Percentiles rank a stretch among this genome's conserved stretches.
Evolutionary conservation across 805 yeast species (phyloP).

Genomic region (Limtongozyma cylindracea): DNA sequence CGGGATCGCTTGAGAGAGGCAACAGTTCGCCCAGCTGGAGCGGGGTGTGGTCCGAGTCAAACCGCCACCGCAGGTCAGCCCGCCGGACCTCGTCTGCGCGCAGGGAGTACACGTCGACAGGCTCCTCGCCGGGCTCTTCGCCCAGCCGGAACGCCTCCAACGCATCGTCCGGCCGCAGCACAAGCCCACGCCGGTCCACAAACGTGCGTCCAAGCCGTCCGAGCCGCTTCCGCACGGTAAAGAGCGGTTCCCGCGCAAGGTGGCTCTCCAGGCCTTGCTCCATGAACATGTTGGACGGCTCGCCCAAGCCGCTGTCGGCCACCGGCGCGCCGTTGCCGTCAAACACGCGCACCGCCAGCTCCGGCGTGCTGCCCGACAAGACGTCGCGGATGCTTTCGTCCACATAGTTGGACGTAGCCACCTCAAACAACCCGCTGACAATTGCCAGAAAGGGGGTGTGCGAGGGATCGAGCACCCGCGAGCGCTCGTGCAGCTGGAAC

Average conservation of each 20-base stretch:
- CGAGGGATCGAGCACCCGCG: conserved; percentile 23
- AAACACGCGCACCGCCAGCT: conserved; percentile 17
- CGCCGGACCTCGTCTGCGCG: conserved; percentile 18
- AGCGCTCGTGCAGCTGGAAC: conserved; percentile 36
- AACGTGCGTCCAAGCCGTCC: conserved; percentile 51
- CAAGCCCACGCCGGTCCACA: conserved; percentile 47
- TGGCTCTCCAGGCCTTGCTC: no score
- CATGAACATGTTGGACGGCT: conserved; percentile 20
- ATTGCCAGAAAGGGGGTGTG: conserved; percentile 69
- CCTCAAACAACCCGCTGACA: conserved; percentile 33
- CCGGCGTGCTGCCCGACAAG: conserved; percentile 17
- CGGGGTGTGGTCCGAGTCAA: conserved; percentile 29
- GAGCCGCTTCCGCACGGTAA: conserved; percentile 44
- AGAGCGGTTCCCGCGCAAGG: conserved; percentile 20
- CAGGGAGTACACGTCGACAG: conserved; percentile 18
- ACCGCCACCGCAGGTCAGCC: conserved; percentile 37
- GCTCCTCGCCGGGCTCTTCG: conserved; percentile 7
- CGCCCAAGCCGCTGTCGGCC: conserved; percentile 23
- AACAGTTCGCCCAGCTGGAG: conserved; percentile 10
- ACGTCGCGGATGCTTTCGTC: conserved; percentile 13
- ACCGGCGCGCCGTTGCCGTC: conserved; percentile 25
- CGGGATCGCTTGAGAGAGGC: conserved; percentile 55
- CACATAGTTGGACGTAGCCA: conserved; percentile 30
- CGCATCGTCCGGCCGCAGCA: conserved; percentile 9
- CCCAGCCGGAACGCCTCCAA: conserved; percentile 9